phyloP scores from a whole-genome alignment of 1,139 yeast species.

The Yamadazyma kanchanaburiensis region DNA sequence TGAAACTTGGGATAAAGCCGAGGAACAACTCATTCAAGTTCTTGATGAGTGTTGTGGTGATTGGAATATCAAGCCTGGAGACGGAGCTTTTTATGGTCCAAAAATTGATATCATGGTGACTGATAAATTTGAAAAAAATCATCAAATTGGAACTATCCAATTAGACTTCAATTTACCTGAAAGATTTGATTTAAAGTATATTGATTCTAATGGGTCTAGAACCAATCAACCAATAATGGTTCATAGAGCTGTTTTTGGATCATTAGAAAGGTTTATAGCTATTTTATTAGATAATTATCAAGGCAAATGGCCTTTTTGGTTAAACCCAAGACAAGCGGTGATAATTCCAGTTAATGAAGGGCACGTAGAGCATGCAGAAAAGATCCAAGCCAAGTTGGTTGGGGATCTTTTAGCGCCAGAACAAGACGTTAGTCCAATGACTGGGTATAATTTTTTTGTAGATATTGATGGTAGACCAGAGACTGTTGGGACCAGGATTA shows the following conservation, averaged over 20 bases:
- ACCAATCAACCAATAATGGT: conserved; percentile 77
- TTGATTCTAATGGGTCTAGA: conserved; percentile 37
- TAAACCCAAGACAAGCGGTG: conserved; percentile 90
- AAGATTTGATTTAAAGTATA: conserved; percentile 73
- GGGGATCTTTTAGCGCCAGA: conserved; percentile 41
- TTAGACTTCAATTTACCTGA: conserved; percentile 92
- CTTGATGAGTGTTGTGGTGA: conserved; percentile 48
- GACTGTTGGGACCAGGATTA: conserved; percentile 76
- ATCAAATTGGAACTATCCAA: conserved; percentile 95
- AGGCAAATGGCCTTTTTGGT: conserved; percentile 99
- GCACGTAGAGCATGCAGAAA: conserved; percentile 54
- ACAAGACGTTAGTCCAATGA: conserved; percentile 43
- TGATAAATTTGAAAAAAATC: conserved; percentile 80
- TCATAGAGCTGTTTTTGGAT: conserved; percentile 94
- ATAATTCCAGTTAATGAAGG: conserved; percentile 73
- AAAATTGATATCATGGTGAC: conserved; percentile 82
- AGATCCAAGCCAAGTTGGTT: conserved; percentile 44
- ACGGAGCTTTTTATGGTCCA: conserved; percentile 99
- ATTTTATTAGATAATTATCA: conserved; percentile 84
- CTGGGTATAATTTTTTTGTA: conserved; percentile 64
- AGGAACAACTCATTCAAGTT: conserved; percentile 62
- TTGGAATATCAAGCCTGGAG: conserved; percentile 84
- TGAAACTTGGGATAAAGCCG: conserved; percentile 85
- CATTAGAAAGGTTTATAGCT: conserved; percentile 89
- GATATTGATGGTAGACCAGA: conserved; percentile 75